Conservation (phyloP, 495 filamentous ascomycete genomes). For the Penicillium arizonense region DNA sequence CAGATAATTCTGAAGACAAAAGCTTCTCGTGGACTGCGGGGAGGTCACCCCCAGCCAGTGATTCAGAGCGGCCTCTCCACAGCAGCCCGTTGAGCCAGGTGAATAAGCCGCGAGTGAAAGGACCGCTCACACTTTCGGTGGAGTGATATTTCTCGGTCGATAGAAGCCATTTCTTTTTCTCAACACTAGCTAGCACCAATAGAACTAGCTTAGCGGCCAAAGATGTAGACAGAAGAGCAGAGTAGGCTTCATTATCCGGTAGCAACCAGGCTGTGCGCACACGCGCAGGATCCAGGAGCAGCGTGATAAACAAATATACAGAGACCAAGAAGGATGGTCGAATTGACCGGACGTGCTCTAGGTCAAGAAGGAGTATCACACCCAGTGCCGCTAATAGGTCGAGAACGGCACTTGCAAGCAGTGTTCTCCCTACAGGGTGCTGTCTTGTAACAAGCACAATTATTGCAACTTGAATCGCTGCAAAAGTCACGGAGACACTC, state of each 20-base stretch:
- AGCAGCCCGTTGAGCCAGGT: slow-evolving; percentile 53
- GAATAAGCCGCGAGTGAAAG: slow-evolving; percentile 46
- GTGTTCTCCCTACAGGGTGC: slow-evolving; percentile 23
- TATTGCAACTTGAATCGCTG: slow-evolving; percentile 31
- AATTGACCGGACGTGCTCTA: slow-evolving; percentile 36
- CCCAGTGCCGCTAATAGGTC: slow-evolving; percentile 27
- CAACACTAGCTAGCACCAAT: slow-evolving; percentile 40
- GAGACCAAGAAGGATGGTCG: slow-evolving; percentile 52
- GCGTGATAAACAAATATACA: slow-evolving; percentile 49
- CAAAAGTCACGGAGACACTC: slow-evolving; percentile 32
- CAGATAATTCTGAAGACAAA: slow-evolving; percentile 7
- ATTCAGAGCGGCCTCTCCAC: slow-evolving; percentile 30
- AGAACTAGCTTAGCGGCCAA: slow-evolving; percentile 41
- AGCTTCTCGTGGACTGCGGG: slow-evolving; percentile 35
- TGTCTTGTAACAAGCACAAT: slow-evolving; percentile 35
- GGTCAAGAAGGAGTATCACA: slow-evolving; percentile 44
- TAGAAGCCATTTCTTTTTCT: slow-evolving; percentile 36
- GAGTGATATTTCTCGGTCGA: slow-evolving; percentile 31
- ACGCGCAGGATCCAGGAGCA: slow-evolving; percentile 49
- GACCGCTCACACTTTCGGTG: slow-evolving; percentile 49
- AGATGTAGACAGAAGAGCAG: slow-evolving; percentile 38
- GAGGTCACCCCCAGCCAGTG: slow-evolving; percentile 37
- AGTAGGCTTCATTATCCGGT: slow-evolving; percentile 3
- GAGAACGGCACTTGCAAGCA: slow-evolving; percentile 39
- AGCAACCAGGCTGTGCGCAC: slow-evolving; percentile 49